Evolutionary conservation across 345 rosid genomes (phyloP).

Genomic region (Eutrema japonicum): DNA sequence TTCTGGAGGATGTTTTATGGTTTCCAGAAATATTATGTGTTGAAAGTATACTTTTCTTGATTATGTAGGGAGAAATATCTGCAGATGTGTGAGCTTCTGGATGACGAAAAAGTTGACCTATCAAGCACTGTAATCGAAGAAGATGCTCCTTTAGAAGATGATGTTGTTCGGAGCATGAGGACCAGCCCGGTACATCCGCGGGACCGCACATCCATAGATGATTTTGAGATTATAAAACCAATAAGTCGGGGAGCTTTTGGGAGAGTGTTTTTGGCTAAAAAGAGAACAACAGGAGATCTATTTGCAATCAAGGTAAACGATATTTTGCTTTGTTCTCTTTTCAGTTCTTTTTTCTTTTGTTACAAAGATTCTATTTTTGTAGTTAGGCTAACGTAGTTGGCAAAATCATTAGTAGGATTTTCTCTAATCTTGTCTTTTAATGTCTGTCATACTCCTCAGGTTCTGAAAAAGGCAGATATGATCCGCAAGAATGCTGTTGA

Average conservation of each 20-base stretch:
- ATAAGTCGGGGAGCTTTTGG: conserved; percentile 99
- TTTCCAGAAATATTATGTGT: conserved; percentile 11
- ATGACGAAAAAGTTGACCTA: conserved; percentile 89
- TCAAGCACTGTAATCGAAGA: conserved; percentile 88
- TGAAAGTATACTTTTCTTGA: conserved; percentile 26
- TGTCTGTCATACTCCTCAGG: conserved; percentile 55
- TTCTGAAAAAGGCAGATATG: conserved; percentile 99
- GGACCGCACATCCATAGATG: conserved; percentile 98
- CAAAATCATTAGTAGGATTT: conserved; percentile 33
- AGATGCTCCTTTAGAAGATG: conserved; percentile 97
- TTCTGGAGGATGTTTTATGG: conserved; percentile 23
- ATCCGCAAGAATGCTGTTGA: conserved; percentile 99
- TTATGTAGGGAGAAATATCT: conserved; percentile 89
- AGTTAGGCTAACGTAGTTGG: conserved; percentile 13
- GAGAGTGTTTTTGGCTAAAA: conserved; percentile 95
- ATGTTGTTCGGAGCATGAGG: conserved; percentile 91
- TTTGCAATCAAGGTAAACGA: conserved; percentile 88
- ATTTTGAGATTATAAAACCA: conserved; percentile 98
- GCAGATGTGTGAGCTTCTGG: conserved; percentile 91
- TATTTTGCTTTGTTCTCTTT: conserved; percentile 26
- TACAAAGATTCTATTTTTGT: conserved; percentile 11
- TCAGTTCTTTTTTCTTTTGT: not conserved
- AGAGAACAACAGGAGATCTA: conserved; percentile 97
- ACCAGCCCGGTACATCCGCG: conserved; percentile 91
- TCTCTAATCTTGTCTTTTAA: conserved; percentile 27